These are phyloP conservation scores for Microglena sp. DNA, from an alignment of 139 green algal genomes.

Conservation along the genomic window DNA sequence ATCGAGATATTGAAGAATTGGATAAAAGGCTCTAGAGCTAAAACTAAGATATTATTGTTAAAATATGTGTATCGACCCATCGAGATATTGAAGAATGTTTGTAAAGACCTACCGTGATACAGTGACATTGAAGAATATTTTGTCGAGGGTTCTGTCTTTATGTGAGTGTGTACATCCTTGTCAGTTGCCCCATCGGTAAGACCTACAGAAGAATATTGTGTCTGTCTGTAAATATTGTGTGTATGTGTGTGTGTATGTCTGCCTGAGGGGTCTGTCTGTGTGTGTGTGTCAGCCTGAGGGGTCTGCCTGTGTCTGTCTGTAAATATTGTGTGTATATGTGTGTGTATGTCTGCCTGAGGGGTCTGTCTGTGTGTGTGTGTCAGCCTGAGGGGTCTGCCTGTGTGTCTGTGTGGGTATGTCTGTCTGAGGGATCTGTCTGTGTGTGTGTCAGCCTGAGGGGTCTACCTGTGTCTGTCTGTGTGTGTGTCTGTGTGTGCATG, in stretches of 20 bases:
- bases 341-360: not conserved
- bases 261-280: not conserved
- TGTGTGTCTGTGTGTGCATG: not conserved
- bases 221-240: too few species aligned
- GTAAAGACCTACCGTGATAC: too few species aligned
- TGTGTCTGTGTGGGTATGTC: not conserved
- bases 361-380: not conserved
- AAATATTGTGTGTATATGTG: not conserved
- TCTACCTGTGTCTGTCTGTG: not conserved
- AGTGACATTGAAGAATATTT: too few species aligned
- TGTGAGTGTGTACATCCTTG: not conserved
- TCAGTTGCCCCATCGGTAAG: too few species aligned
- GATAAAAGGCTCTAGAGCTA: too few species aligned
- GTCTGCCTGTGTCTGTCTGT: not conserved
- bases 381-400: not conserved
- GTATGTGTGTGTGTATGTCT: constrained; percentile 6
- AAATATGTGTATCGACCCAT: too few species aligned
- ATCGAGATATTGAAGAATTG: too few species aligned
- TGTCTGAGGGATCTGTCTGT: not conserved
- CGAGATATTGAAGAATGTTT: too few species aligned
- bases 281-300: not conserved
- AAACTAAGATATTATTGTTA: too few species aligned
- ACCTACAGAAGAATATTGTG: too few species aligned
- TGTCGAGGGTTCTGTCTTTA: not conserved
- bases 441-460: too few species aligned